These are phyloP conservation scores for Pseudoperonospora humuli DNA, from an alignment of 352 stramenopile species.

Conservation along the genomic window DNA sequence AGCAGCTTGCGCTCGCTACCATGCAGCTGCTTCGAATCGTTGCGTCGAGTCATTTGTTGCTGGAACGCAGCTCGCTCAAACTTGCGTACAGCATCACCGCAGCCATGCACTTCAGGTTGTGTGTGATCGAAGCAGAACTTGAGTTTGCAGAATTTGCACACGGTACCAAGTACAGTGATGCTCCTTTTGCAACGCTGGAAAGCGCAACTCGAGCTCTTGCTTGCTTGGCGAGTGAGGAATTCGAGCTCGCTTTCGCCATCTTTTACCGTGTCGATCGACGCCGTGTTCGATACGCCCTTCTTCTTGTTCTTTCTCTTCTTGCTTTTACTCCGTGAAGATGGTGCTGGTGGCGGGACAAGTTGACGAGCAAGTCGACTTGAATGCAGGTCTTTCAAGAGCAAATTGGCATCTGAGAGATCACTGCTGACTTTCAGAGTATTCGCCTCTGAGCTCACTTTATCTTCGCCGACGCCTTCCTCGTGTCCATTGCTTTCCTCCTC, in stretches of 20 bases:
- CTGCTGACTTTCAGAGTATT: background rate
- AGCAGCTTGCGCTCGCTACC: constrained; percentile 56
- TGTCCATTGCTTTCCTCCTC: constrained; percentile 21
- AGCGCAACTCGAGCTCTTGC: constrained; percentile 41
- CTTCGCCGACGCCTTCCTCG: constrained; percentile 14
- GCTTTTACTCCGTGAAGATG: constrained; percentile 27
- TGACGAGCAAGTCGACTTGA: constrained; percentile 48
- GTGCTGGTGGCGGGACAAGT: constrained; percentile 10
- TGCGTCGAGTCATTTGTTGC: constrained; percentile 20
- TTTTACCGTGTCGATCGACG: constrained; percentile 20
- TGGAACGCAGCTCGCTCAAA: constrained; percentile 53
- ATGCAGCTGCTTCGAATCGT: constrained; percentile 23
- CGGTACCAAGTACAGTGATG: constrained; percentile 43
- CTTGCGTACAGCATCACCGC: constrained; percentile 49
- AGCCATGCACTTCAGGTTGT: constrained; percentile 71
- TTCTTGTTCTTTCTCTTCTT: constrained; percentile 53
- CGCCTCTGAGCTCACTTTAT: background rate
- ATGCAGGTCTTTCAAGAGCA: constrained; percentile 56
- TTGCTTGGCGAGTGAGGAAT: constrained; percentile 59
- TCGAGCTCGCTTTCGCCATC: constrained; percentile 63
- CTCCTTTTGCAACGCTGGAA: constrained; percentile 66
- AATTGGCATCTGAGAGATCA: constrained; percentile 26
- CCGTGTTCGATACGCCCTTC: constrained; percentile 26
- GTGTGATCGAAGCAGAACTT: constrained; percentile 81
- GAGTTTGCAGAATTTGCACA: constrained; percentile 80